Base-by-base conservation (phyloP, 2,329 filamentous ascomycete genomes). In the Epichloe glyceriae region DNA sequence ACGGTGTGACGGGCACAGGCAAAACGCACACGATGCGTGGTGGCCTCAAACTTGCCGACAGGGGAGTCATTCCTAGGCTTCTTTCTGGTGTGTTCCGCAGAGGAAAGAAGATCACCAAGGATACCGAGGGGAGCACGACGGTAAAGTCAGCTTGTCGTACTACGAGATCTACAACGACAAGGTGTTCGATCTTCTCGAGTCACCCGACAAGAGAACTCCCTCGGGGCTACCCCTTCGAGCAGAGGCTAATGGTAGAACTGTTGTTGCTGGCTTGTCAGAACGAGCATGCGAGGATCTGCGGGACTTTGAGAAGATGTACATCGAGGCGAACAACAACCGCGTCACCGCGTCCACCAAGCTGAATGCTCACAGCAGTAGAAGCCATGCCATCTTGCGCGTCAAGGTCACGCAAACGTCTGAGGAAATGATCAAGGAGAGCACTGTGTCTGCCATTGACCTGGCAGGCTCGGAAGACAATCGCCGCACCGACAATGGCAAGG, bases 111-210 rank as follows among this genome's bases (percentile, higher is more conserved):
- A 83, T 93, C 17, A 78, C 80, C 56, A 93, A 91, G 67, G 89
- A 95, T 61, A 78, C 82, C 2, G 73, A 75, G 4, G 86, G 83
- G 11, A 72, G 80, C 48, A 90, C 83, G 0, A 75, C 72, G 2
- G 86, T 94, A 20, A 72, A 8, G 87, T 95, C 15, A 75, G 80
- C 12, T 76, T 96, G 61, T 90, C 87, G 30, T 96, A 96, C 70
- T 95, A 95, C 70, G 90, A 96, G 66, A 95, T 96, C 57, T 96
- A 96, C 70, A 95, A 94, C 66, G 90, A 96, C 71, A 91, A 91
- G 64, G 89, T 95, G 19, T 95, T 84, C 61, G 90, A 96, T 64
- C 73, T 96, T 34, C 88, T 96, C 57, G 87, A 95, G 64, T 75
- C 88, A 0, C 85, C 83, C 0, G 90, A 96, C 65, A 94, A 89